phyloP scores from a whole-genome alignment of 345 rosid species.

The Lumnitzera racemosa region DNA sequence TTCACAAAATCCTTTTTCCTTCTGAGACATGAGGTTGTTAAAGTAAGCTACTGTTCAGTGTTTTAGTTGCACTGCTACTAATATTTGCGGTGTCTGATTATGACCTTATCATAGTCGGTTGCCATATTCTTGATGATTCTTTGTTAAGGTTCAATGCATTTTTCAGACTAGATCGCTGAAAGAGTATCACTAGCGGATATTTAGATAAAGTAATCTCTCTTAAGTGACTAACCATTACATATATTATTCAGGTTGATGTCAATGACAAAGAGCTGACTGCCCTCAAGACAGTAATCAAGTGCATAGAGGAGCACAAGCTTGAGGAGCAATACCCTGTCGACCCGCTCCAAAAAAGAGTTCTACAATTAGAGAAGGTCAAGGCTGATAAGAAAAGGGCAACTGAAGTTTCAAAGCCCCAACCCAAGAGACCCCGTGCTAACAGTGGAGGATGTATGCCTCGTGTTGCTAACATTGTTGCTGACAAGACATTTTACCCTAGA shows the following conservation, averaged over 20 bases:
- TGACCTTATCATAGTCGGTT: not conserved
- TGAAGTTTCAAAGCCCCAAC: constrained; percentile 71
- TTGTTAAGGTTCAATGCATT: too few species aligned
- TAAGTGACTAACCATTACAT: not conserved
- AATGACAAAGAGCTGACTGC: constrained; percentile 49
- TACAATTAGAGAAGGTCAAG: constrained; percentile 41
- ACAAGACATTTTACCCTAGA: constrained; percentile 52
- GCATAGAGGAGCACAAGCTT: constrained; percentile 42
- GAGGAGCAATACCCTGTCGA: constrained; percentile 48
- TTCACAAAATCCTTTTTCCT: too few species aligned
- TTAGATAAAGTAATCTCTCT: too few species aligned
- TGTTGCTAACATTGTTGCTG: constrained; percentile 30
- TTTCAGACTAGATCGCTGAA: too few species aligned
- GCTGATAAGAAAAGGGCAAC: constrained; percentile 42
- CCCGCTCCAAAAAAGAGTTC: constrained; percentile 47
- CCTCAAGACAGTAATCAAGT: constrained; percentile 37
- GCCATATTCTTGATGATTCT: too few species aligned
- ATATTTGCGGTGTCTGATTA: not conserved
- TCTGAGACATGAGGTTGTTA: not conserved
- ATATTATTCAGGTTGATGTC: constrained; percentile 25
- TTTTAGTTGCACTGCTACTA: not conserved
- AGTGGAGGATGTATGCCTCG: constrained; percentile 54
- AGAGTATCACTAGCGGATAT: too few species aligned
- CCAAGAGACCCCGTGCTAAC: constrained; percentile 75
- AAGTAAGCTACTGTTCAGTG: constrained; percentile 22